A percentile compares a stretch with the other conserved stretches of the same genome.
phyloP scores from a whole-genome alignment of 2,329 filamentous ascomycete genomes.

The Alternaria burnsii region DNA sequence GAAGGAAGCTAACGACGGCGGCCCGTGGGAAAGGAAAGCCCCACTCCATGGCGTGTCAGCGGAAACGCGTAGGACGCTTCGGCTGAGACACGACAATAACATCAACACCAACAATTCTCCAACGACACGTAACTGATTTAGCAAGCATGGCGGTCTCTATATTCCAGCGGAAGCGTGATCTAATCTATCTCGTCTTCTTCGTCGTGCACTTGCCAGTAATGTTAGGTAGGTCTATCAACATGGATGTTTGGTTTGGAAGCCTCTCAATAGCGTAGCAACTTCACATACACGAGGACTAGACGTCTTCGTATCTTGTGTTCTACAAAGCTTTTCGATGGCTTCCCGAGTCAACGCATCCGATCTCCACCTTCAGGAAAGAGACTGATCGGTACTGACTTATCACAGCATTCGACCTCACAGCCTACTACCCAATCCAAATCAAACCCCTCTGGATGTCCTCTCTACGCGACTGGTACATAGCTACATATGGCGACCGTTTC shows the following conservation, averaged over 20 bases:
- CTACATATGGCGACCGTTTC: slow-evolving; percentile 70
- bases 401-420: slow-evolving; percentile 68
- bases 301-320: background rate
- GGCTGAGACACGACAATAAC: background rate
- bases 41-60: background rate
- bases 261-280: background rate
- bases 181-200: slow-evolving; percentile 68
- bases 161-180: slow-evolving; percentile 54
- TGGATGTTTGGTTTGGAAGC: background rate
- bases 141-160: slow-evolving; percentile 39
- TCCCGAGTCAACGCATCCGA: background rate
- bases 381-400: background rate
- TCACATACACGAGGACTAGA: background rate
- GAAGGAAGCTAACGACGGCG: background rate
- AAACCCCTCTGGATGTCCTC: slow-evolving; percentile 59
- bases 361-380: background rate
- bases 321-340: background rate
- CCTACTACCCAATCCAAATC: slow-evolving; percentile 64
- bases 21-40: background rate
- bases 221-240: slow-evolving; percentile 57
- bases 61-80: slow-evolving; percentile 1
- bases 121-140: background rate
- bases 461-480: slow-evolving; percentile 66
- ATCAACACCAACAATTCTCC: slow-evolving; percentile 4
- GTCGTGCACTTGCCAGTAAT: slow-evolving; percentile 68